These are phyloP conservation scores for Alternaria angustiovoidea DNA, from an alignment of 2,329 filamentous ascomycete species.

Conservation along the genomic window DNA sequence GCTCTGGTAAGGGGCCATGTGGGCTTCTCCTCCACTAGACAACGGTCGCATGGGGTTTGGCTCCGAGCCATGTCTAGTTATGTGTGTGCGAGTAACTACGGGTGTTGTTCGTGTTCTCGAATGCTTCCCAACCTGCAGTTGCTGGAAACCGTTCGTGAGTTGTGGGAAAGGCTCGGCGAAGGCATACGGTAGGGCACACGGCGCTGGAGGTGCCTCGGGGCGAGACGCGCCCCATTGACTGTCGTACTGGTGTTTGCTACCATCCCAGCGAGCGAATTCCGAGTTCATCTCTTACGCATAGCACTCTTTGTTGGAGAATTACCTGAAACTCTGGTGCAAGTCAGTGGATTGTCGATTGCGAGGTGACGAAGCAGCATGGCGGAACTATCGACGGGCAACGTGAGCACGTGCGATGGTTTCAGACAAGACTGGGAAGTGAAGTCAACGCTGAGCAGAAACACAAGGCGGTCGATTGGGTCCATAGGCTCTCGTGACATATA, in stretches of 20 bases:
- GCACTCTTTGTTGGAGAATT: constrained; percentile 32
- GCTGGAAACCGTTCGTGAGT: constrained; percentile 33
- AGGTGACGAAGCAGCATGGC: constrained; percentile 10
- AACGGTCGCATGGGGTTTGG: constrained; percentile 42
- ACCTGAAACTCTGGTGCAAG: constrained; percentile 33
- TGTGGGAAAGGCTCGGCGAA: constrained; percentile 36
- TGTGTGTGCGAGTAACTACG: constrained; percentile 44
- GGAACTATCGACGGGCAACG: constrained; percentile 16
- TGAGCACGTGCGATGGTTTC: constrained; percentile 14
- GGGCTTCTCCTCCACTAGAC: constrained; percentile 43
- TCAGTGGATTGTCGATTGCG: constrained; percentile 30
- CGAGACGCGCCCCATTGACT: constrained; percentile 35
- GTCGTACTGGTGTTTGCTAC: constrained; percentile 42
- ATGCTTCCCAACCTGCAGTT: constrained; percentile 39
- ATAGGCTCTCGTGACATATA: constrained; percentile 35
- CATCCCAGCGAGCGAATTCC: constrained; percentile 47
- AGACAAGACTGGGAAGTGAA: constrained; percentile 11
- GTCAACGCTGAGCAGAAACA: constrained; percentile 20
- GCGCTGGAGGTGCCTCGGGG: constrained; percentile 34
- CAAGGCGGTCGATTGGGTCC: constrained; percentile 10
- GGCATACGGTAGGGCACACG: constrained; percentile 36
- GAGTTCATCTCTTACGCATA: constrained; percentile 51
- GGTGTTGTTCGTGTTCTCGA: constrained; percentile 46
- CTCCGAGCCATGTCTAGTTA: constrained; percentile 49
- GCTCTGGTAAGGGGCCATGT: constrained; percentile 36